Evolutionary conservation across 164 flowering plant species (phyloP).

Genomic region (Vitis cinerea): DNA sequence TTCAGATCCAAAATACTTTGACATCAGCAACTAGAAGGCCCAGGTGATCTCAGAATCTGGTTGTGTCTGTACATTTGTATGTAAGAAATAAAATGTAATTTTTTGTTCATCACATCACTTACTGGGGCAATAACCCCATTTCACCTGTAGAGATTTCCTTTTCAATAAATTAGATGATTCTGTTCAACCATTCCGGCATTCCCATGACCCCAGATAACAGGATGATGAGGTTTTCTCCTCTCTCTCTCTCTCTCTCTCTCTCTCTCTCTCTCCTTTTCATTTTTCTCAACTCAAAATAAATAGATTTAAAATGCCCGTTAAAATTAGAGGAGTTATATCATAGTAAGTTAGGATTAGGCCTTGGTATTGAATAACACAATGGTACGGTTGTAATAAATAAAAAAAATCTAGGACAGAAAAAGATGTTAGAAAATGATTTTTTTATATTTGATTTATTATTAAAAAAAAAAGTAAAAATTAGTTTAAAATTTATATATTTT

Average conservation of each 20-base stretch:
- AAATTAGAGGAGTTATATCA: no score
- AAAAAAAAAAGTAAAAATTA: no score
- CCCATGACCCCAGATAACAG: neutral
- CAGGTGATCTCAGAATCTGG: neutral
- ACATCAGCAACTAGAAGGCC: constrained; percentile 46
- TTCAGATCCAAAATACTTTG: constrained; percentile 81
- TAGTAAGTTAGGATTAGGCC: no score
- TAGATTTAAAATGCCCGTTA: no score
- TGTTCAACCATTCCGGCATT: neutral
- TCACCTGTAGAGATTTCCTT: constrained; percentile 26
- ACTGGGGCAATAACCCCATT: constrained; percentile 17
- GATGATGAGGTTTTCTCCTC: neutral
- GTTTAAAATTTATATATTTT: no score
- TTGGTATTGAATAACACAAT: no score
- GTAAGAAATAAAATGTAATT: neutral
- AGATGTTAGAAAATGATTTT: no score
- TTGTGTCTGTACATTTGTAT: constrained; percentile 23
- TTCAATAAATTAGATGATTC: constrained; percentile 10
- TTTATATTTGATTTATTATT: no score
- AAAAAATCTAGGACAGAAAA: no score
- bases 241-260: neutral
- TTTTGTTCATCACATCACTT: constrained; percentile 7
- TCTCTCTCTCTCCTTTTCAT: neutral
- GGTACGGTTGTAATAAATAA: no score
- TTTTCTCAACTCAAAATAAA: no score